Conservation (phyloP, 192 early-diverging fungal genomes). For the Linnemannia zychae region DNA sequence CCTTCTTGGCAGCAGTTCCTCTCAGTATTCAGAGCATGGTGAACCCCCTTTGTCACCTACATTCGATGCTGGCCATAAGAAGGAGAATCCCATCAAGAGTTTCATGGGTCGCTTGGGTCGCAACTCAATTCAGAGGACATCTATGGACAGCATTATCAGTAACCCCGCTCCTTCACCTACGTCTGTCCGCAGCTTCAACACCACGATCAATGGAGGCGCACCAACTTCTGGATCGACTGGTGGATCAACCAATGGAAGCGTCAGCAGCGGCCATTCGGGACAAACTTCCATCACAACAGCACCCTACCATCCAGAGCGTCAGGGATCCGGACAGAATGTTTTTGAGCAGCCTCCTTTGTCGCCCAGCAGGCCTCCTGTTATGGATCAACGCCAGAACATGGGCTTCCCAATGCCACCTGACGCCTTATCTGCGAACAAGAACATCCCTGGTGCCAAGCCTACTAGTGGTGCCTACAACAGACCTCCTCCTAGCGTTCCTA, state of each 20-base stretch:
- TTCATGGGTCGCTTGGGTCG: conserved; percentile 52
- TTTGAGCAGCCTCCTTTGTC: conserved; percentile 14
- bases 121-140: conserved; percentile 40
- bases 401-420: conserved; percentile 15
- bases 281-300: conserved; percentile 10
- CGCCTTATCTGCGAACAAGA: not conserved
- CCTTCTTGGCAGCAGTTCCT: conserved; percentile 27
- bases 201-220: conserved; percentile 18
- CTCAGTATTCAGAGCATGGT: conserved; percentile 20
- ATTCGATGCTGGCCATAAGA: conserved; percentile 21
- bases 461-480: not conserved
- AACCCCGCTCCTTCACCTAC: conserved; percentile 37
- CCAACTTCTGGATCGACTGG: conserved; percentile 7
- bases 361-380: not conserved
- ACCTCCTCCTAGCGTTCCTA: not conserved
- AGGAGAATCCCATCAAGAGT: conserved; percentile 50
- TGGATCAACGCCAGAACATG: not conserved
- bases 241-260: conserved; percentile 28
- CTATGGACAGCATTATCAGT: conserved; percentile 36
- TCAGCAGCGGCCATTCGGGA: conserved; percentile 31
- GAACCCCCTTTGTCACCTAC: conserved; percentile 26
- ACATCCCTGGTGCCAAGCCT: not conserved
- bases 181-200: conserved; percentile 43
- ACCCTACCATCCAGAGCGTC: conserved; percentile 20
- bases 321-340: conserved; percentile 5